Base-by-base conservation (phyloP, 2,329 filamentous ascomycete genomes). In the Paracorniculantispora psalliotae region DNA sequence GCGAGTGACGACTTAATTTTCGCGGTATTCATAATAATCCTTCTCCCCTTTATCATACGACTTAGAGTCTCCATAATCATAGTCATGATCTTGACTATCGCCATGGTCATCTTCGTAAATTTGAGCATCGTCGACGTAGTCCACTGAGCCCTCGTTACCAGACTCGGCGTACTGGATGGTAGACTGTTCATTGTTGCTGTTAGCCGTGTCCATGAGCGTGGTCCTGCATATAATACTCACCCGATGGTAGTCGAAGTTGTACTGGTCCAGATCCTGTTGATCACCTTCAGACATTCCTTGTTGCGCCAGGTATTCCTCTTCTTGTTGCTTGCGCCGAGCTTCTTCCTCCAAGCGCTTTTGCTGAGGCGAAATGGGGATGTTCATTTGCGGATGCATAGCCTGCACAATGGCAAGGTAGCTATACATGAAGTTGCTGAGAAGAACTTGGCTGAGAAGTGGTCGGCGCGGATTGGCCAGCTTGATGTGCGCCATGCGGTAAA, bases 371-470 rank as follows among this genome's bases (percentile, higher is more conserved):
- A 89, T 84, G n/a, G 91, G 91, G 46, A 96, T 87, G 67, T 96
- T 90, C 75, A 97, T 90, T 69, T 96, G 91, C 46, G 94, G 94
- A 72, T 99, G 94, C 91, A 97, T 97, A 68, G 96, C 92, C 75
- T 99, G 94, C 48, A 99, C 94, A 73, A 97, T 99, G 62, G 94
- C 94, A 64, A 99, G 83, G 72, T 99, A 99, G 59, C 92, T 94
- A 77, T 99, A 99, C 94, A 99, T 99, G 75, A 99, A 99, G 73
- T 99, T 99, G 75, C 92, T 97, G 65, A 99, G 83, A 61, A 99
- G 80, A 23, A 99, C 94, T 73, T 99, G 94, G 61, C 93, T 97
- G 69, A 96, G 89, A 54, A 99, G 77, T 43, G 93, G 90, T 59
- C 94, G 88, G 47, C 93, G 87, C 39, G 94, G 94, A 70, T 99